Evolutionary conservation across 2,329 filamentous ascomycete genomes (phyloP), one percentile per base, ranked within the genome.

Genomic region (Paecilomyces formosus): DNA sequence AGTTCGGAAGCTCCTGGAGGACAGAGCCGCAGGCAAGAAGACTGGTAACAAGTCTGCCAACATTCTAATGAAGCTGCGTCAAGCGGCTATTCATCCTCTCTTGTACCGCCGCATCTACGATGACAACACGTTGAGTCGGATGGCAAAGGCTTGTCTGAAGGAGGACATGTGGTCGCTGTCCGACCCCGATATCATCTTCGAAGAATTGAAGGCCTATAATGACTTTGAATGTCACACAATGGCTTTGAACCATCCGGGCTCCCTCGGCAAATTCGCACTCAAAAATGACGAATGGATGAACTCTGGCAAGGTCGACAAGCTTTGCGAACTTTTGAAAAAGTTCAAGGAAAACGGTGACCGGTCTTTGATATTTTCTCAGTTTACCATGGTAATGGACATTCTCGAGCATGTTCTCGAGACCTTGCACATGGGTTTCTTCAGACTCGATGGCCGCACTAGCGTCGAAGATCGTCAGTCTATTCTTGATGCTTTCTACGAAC

Each of bases 361-460:
- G 3, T 87, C 90, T 0, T 82, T 99, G 2, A 85, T 99, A 24
- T 99, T 99, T 76, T 95, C 89, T 53, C 92, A 96, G 66, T 99
- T 97, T 73, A 90, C 90, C 6, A 88, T 90, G 63, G 88, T 96
- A 57, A 88, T 97, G 74, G 89, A 97, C 72, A 92, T 99, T 58
- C 81, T 99, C 0, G 88, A 92, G 63, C 86, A 90, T 66, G 90
- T 95, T 0, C 81, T 99, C 9, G 84, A 88, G 54, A 85, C 85
- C 0, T 80, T 89, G 15, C 80, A 81, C 28, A 88, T 97, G 60
- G 80, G 83, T 7, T 95, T 92, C 72, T 89, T 90, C 64, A 86
- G 92, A n/a, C 82, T 99, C 13, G 92, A 96, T 68, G 94, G 94
- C 54, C 84, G 81, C 9, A 97, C 92, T 6, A 85, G 85, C 53